These are phyloP conservation scores for Dendryphion nanum DNA, from an alignment of 2,329 filamentous ascomycete species.

Conservation along the genomic window DNA sequence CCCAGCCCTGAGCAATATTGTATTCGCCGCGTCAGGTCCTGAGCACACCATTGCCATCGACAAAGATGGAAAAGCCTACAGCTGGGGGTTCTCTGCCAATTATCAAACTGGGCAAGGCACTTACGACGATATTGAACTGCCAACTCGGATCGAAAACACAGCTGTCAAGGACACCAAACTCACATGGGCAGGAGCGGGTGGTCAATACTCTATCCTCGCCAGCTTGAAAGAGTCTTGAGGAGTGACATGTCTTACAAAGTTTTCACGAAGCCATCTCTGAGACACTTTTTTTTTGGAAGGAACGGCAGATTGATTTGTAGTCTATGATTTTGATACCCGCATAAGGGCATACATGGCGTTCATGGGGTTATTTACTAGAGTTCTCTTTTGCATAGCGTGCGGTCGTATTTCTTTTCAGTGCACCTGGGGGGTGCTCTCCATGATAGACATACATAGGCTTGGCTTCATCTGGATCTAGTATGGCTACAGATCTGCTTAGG, in stretches of 20 bases:
- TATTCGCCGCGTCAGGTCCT: slow-evolving; percentile 61
- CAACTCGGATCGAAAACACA: slow-evolving; percentile 80
- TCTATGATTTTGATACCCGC: neutral
- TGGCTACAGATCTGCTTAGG: too few species aligned
- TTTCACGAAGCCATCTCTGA: too few species aligned
- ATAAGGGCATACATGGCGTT: neutral
- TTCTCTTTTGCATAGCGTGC: slow-evolving; percentile 1
- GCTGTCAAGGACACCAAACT: slow-evolving; percentile 74
- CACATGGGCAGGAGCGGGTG: slow-evolving; percentile 78
- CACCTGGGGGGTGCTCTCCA: too few species aligned
- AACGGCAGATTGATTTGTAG: too few species aligned
- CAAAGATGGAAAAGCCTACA: slow-evolving; percentile 67
- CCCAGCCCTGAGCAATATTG: slow-evolving; percentile 57
- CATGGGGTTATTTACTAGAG: neutral
- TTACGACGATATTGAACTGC: slow-evolving; percentile 74
- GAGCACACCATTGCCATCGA: slow-evolving; percentile 74
- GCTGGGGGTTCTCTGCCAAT: slow-evolving; percentile 78
- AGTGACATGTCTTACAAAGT: too few species aligned
- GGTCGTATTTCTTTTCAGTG: too few species aligned
- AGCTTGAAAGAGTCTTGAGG: slow-evolving; percentile 20
- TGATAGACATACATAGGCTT: too few species aligned
- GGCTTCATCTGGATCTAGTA: too few species aligned
- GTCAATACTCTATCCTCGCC: slow-evolving; percentile 73
- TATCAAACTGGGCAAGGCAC: slow-evolving; percentile 78
- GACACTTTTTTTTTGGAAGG: too few species aligned